These are phyloP conservation scores for Leccinellum albellum DNA, from an alignment of 768 basidiomycete genomes.

Conservation along the genomic window DNA sequence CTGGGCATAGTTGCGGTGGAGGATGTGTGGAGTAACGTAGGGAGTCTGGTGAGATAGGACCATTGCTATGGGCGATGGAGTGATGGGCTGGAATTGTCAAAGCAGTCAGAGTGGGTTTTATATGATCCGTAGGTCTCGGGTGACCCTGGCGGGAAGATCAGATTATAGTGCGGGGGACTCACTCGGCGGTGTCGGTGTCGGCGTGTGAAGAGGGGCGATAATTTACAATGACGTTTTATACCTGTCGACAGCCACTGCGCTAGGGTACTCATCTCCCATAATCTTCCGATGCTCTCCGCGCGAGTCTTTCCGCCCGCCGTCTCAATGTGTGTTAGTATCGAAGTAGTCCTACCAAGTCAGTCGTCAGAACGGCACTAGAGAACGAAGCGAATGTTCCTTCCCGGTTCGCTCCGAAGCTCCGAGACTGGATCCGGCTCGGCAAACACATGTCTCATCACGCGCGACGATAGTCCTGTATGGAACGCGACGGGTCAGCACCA, in stretches of 20 bases:
- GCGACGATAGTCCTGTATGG: no score
- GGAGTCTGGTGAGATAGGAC: slow-evolving; percentile 70
- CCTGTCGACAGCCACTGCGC: slow-evolving; percentile 18
- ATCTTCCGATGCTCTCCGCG: slow-evolving; percentile 23
- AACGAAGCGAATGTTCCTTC: neutral
- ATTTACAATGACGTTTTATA: slow-evolving; percentile 25
- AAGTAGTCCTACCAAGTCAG: neutral
- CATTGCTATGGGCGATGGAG: slow-evolving; percentile 43
- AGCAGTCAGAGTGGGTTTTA: slow-evolving; percentile 5
- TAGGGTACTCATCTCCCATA: slow-evolving; percentile 28
- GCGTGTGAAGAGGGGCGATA: slow-evolving; percentile 3
- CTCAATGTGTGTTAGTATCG: neutral
- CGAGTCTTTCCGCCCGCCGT: slow-evolving; percentile 20
- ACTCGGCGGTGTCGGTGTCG: slow-evolving; percentile 14
- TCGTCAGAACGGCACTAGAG: neutral
- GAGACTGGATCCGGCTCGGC: neutral
- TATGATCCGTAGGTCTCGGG: slow-evolving; percentile 28
- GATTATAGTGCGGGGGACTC: slow-evolving; percentile 9
- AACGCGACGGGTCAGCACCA: neutral
- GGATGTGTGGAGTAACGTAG: slow-evolving; percentile 85
- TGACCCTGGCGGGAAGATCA: slow-evolving; percentile 4
- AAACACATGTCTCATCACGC: neutral
- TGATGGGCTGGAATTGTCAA: neutral
- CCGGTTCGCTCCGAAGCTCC: slow-evolving; percentile 21
- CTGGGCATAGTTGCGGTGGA: slow-evolving; percentile 83